Base-by-base conservation (phyloP, 345 rosid genomes). In the Clarkia xantiana region DNA sequence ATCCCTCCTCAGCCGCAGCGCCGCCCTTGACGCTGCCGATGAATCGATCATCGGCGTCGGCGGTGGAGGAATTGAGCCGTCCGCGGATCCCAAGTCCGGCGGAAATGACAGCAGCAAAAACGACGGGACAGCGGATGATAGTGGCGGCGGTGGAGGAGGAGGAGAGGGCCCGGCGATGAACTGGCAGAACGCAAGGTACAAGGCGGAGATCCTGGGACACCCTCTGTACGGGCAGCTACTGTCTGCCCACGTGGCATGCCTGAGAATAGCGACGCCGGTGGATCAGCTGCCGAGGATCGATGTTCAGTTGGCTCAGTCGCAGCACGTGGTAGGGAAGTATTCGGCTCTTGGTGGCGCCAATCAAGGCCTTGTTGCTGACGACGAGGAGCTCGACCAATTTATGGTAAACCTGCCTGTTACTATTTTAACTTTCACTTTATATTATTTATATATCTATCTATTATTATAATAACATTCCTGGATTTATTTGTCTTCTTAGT, bases 331-430 rank as follows among this genome's bases (percentile, higher is more conserved):
- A 17, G 66, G 76, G 6, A 93, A 93, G 68, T 93, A 87, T 81
- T 82, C 99, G 8, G 65, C 80, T 17, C 57, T 79, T 44, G 84
- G 80, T 6, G 70, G 64, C 18, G 73, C 63, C 23, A 61, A 54
- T 43, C 94, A 77, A 36, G 87, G 75, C 36, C 36, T 29, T 29
- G 36, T 29, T 29, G 36, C 36, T 2, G 99, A 87, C 55, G 96
- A 82, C 41, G 84, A 82, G 62, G 99, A 84, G 70, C 96, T 93
- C 53, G 96, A 93, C 69, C 96, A 87, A 70, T 93, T 93, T 90
- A 84, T 93, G 96, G 98, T 91, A 64, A n/a, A n/a, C n/a, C n/a
- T n/a, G n/a, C n/a, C 8, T 29, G 7, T 10, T 3, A 29, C 9
- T 4, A 29, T 29, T 29, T 10, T 4, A 29, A 29, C 36, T 7